Evolutionary conservation across 2,329 filamentous ascomycete genomes (phyloP).

Genomic region (Didymosphaeria variabile): DNA sequence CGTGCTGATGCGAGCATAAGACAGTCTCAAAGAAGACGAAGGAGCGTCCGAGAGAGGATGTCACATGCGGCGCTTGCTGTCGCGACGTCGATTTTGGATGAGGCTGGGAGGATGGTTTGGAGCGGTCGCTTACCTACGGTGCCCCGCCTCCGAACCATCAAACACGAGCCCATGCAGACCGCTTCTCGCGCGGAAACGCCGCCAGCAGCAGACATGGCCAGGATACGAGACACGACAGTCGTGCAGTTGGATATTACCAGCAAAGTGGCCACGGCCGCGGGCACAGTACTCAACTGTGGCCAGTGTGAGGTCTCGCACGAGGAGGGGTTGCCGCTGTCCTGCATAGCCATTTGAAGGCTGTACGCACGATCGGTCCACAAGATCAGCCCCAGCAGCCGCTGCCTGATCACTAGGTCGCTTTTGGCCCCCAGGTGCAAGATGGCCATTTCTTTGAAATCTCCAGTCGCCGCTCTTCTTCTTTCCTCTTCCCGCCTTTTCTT

Average conservation of each 20-base stretch:
- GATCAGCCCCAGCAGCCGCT: conserved; percentile 34
- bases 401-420: conserved; percentile 29
- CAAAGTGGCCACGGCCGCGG: conserved; percentile 17
- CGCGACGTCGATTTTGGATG: conserved; percentile 3
- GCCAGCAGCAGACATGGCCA: conserved; percentile 16
- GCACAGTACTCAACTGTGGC: conserved; percentile 15
- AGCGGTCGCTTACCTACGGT: conserved; percentile 10
- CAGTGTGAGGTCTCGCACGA: conserved; percentile 12
- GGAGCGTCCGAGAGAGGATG: not conserved
- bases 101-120: conserved; percentile 14
- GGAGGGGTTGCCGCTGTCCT: conserved; percentile 12
- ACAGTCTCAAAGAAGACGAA: conserved; percentile 14
- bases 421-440: conserved; percentile 27
- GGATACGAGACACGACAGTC: not conserved
- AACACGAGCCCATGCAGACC: conserved; percentile 3
- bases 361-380: conserved; percentile 24
- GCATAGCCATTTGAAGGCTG: conserved; percentile 14
- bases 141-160: conserved; percentile 11
- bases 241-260: conserved; percentile 1
- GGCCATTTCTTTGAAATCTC: conserved; percentile 27
- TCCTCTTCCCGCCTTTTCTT: conserved; percentile 22
- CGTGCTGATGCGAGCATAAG: conserved; percentile 23
- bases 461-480: conserved; percentile 21
- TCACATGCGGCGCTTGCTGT: conserved; percentile 14
- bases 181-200: conserved; percentile 14